phyloP scores from a whole-genome alignment of 2,329 filamentous ascomycete species.

The Hymenoscyphus salicellus region DNA sequence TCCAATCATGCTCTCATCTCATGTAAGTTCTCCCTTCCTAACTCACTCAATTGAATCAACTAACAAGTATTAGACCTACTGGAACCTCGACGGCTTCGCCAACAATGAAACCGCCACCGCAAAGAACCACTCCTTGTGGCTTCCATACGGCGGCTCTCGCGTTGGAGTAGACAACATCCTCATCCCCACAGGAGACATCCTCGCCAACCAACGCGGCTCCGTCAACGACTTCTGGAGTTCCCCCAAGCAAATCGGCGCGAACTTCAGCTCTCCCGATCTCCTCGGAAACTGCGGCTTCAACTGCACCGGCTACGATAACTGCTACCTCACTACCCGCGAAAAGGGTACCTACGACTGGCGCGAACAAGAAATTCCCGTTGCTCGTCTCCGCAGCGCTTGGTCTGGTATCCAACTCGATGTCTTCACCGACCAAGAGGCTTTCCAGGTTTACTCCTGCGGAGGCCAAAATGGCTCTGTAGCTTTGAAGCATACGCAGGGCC shows the following conservation, averaged over 20 bases:
- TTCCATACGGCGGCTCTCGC: conserved; percentile 70
- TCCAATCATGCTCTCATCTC: conserved; percentile 74
- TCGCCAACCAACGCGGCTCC: conserved; percentile 62
- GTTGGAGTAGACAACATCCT: conserved; percentile 68
- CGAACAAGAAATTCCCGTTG: conserved; percentile 51
- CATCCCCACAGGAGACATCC: conserved; percentile 72
- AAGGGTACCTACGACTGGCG: conserved; percentile 63
- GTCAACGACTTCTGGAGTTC: conserved; percentile 80
- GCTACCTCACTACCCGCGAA: conserved; percentile 65
- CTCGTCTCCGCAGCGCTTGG: conserved; percentile 67
- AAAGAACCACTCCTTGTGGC: conserved; percentile 68
- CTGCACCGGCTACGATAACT: conserved; percentile 80
- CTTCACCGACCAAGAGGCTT: conserved; percentile 77
- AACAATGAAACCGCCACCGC: conserved; percentile 65
- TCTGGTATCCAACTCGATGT: conserved; percentile 83
- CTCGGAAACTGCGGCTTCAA: conserved; percentile 72
- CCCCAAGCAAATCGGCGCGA: conserved; percentile 75
- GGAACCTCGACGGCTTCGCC: conserved; percentile 78
- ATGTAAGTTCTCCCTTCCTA: conserved; percentile 37
- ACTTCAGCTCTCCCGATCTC: conserved; percentile 61
- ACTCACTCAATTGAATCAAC: neutral
- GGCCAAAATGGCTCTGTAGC: conserved; percentile 68
- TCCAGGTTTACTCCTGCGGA: conserved; percentile 85
- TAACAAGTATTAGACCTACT: conserved; percentile 61
- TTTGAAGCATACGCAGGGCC: conserved; percentile 68